Evolutionary conservation across 148 eudicot genomes (phyloP).

Genomic region (Bassia scoparia): DNA sequence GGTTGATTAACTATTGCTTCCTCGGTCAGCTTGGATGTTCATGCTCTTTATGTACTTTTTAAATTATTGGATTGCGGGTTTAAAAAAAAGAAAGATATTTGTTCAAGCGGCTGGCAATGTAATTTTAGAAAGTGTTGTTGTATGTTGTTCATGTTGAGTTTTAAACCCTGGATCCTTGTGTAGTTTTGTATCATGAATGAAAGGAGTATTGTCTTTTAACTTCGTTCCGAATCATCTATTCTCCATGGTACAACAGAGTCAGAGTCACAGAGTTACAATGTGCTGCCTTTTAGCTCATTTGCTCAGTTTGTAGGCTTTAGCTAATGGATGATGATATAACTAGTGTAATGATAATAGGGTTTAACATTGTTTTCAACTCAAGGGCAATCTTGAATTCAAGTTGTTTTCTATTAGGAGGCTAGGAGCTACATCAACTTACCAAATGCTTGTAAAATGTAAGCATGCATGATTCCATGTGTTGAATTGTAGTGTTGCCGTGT

Average conservation of each 20-base stretch:
- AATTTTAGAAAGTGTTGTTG: conserved; percentile 14
- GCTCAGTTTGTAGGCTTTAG: background rate
- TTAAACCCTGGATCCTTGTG: conserved; percentile 13
- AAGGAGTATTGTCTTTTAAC: conserved; percentile 6
- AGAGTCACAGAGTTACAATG: background rate
- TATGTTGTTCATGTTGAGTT: conserved; percentile 27
- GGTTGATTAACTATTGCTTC: conserved; percentile 8
- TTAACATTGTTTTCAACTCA: too few relatives aligned
- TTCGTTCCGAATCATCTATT: background rate
- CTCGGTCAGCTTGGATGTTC: conserved; percentile 14
- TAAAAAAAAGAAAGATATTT: background rate
- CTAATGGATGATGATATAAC: background rate
- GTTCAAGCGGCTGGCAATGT: conserved; percentile 13
- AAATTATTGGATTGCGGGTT: background rate
- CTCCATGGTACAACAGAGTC: background rate
- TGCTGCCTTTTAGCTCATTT: background rate
- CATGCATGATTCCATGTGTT: too few relatives aligned
- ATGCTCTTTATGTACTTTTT: conserved; percentile 10
- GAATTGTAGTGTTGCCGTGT: too few relatives aligned
- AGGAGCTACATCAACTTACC: too few relatives aligned
- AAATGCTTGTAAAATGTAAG: too few relatives aligned
- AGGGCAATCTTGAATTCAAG: too few relatives aligned
- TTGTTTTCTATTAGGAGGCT: too few relatives aligned
- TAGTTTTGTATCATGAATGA: conserved; percentile 25
- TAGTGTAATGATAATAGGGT: too few relatives aligned